A percentile compares a stretch with the other conserved stretches of the same genome.
phyloP scores from a whole-genome alignment of 176 grass and related monocot species.

The Pontederia crassipes region DNA sequence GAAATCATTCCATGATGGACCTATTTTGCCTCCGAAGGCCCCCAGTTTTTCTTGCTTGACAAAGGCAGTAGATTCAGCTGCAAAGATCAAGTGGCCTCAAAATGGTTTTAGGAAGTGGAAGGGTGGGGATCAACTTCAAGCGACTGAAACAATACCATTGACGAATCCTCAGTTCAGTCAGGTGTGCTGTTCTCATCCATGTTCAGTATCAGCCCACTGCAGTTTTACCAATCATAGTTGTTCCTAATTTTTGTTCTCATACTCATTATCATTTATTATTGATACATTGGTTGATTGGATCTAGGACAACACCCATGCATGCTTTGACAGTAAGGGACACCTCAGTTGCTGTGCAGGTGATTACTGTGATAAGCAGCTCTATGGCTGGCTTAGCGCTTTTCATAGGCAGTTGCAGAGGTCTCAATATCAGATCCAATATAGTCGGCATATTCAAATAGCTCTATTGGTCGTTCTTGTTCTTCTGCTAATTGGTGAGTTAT shows the following conservation, averaged over 20 bases:
- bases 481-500: slow-evolving; percentile 41
- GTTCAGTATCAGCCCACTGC: too few species aligned
- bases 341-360: slow-evolving; percentile 41
- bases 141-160: slow-evolving; percentile 14
- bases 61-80: slow-evolving; percentile 8
- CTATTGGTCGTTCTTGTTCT: slow-evolving; percentile 23
- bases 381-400: slow-evolving; percentile 56
- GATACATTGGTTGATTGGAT: too few species aligned
- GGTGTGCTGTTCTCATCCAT: background rate
- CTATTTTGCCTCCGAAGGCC: background rate
- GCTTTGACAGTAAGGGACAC: slow-evolving; percentile 52
- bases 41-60: slow-evolving; percentile 15
- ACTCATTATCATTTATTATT: too few species aligned
- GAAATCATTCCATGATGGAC: background rate
- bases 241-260: too few species aligned
- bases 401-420: slow-evolving; percentile 63
- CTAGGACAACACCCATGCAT: slow-evolving; percentile 23
- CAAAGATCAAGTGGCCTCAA: slow-evolving; percentile 6
- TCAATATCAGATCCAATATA: slow-evolving; percentile 65
- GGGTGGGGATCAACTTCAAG: background rate
- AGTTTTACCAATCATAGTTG: too few species aligned
- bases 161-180: slow-evolving; percentile 4
- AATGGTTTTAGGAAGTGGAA: slow-evolving; percentile 24
- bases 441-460: slow-evolving; percentile 30
- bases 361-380: slow-evolving; percentile 58